Conservation (phyloP, 768 basidiomycete species). For the Paxillus ammoniavirescens region DNA sequence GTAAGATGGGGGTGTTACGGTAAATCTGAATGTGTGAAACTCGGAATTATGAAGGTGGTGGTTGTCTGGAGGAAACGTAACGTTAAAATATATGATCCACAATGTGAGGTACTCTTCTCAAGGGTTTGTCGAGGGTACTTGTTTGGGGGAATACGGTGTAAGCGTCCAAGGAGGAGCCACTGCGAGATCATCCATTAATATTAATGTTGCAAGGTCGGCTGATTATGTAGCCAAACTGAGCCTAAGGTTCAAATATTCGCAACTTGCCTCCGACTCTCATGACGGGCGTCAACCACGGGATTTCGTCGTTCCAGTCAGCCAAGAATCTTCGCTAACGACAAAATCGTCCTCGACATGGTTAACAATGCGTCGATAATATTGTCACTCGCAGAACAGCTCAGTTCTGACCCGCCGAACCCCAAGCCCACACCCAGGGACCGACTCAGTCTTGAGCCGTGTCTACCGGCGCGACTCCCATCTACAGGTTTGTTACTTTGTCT, state of each 20-base stretch:
- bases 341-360: slow-evolving; percentile 35
- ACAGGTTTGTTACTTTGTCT: slow-evolving; percentile 42
- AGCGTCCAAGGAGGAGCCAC: no score
- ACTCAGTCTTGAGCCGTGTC: slow-evolving; percentile 50
- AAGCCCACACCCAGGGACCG: slow-evolving; percentile 37
- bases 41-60: background rate
- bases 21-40: background rate
- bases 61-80: no score
- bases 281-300: background rate
- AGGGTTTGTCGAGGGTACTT: no score
- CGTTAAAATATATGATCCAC: no score
- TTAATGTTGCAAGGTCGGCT: no score
- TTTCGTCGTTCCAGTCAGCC: background rate
- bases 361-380: slow-evolving; percentile 48
- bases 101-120: no score
- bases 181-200: no score
- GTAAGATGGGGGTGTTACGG: background rate
- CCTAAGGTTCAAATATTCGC: no score
- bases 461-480: slow-evolving; percentile 70
- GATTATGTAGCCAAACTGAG: no score
- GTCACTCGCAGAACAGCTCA: slow-evolving; percentile 27
- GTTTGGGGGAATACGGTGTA: no score
- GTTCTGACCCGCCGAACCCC: slow-evolving; percentile 13
- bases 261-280: slow-evolving; percentile 9
- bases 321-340: background rate